These are phyloP conservation scores for Pilaira anomala DNA, from an alignment of 192 early-diverging fungal species.

Conservation along the genomic window DNA sequence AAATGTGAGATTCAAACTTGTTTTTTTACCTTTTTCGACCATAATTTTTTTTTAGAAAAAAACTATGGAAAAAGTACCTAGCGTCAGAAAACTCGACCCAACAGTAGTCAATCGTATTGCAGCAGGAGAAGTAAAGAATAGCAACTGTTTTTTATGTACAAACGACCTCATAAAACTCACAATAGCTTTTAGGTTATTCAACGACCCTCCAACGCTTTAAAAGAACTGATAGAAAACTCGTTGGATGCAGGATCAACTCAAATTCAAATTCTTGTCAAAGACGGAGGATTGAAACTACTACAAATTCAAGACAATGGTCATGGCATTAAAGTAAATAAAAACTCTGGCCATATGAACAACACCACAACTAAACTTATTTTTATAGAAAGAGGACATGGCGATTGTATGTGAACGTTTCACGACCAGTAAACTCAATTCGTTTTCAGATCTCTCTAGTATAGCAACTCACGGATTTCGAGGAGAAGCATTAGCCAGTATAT, in stretches of 20 bases:
- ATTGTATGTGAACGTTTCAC: slow-evolving; percentile 96
- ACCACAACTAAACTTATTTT: not conserved
- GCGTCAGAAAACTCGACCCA: slow-evolving; percentile 80
- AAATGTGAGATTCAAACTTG: too few species aligned
- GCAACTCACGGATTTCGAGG: slow-evolving; percentile 96
- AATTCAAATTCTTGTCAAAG: slow-evolving; percentile 80
- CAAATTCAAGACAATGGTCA: slow-evolving; percentile 95
- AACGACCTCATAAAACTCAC: not conserved
- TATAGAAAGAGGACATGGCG: slow-evolving; percentile 76
- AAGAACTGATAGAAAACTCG: slow-evolving; percentile 96
- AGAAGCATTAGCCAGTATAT: slow-evolving; percentile 95
- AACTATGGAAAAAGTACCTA: slow-evolving; percentile 6
- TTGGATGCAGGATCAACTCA: slow-evolving; percentile 88
- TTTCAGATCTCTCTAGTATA: slow-evolving; percentile 83
- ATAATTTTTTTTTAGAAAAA: not conserved
- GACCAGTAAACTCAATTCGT: slow-evolving; percentile 84
- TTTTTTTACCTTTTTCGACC: not conserved
- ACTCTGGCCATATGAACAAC: not conserved
- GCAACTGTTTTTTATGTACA: not conserved
- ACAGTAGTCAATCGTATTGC: slow-evolving; percentile 94
- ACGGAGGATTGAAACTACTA: slow-evolving; percentile 90
- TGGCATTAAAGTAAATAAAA: slow-evolving; percentile 67
- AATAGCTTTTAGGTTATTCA: slow-evolving; percentile 76
- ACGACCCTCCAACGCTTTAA: slow-evolving; percentile 91
- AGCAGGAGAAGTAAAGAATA: slow-evolving; percentile 82